Evolutionary conservation across 1,284 basidiomycete genomes (phyloP), one percentile per base, ranked within the genome.

Genomic region (Irpex rosettiformis): DNA sequence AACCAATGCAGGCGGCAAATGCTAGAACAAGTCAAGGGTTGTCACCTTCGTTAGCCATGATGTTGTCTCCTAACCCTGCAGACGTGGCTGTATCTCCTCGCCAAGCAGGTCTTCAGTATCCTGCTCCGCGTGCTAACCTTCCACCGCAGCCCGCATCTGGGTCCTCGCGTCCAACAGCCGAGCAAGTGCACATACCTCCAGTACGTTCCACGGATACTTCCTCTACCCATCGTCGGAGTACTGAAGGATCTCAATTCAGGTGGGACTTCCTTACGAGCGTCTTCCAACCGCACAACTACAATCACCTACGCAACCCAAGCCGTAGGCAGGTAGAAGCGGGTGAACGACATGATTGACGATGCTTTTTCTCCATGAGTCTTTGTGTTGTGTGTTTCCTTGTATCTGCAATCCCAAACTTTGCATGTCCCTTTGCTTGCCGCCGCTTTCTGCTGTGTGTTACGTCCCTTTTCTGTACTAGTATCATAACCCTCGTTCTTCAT

Each of bases 31-130:
- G 42, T 52, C 62, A 66, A 42, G 69, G 67, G 21, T 60, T 70
- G 55, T 72, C 72, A 0, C 70, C 72, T 8, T 71, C 70, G 13
- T 63, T 73, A 28, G 72, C 70, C 1, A 69, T 71, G 68, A 68
- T 73, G 66, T 60, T 73, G 18, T 70, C 72, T 16, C 70, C 70
- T 28, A 61, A 59, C 8, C 64, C 65, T 6, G 56, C 40, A 21
- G 69, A 71, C 27, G 58, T 65, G 27, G 56, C 45, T 8, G 64
- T 65, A 6, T 64, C 68, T 33, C 65, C 69, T 4, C 66, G 65
- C 22, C 27, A 25, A 7, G 21, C 21, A 51, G 27, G 43, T 11
- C 43, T 18, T 22, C 43, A 51, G 24, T 51, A 51, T 28, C 27
- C 48, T 28, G 48, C 4, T 37, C 33, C 24, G 7, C 48, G 48